These are phyloP conservation scores for Alternaria alternata DNA, from an alignment of 2,329 filamentous ascomycete genomes.

Conservation along the genomic window DNA sequence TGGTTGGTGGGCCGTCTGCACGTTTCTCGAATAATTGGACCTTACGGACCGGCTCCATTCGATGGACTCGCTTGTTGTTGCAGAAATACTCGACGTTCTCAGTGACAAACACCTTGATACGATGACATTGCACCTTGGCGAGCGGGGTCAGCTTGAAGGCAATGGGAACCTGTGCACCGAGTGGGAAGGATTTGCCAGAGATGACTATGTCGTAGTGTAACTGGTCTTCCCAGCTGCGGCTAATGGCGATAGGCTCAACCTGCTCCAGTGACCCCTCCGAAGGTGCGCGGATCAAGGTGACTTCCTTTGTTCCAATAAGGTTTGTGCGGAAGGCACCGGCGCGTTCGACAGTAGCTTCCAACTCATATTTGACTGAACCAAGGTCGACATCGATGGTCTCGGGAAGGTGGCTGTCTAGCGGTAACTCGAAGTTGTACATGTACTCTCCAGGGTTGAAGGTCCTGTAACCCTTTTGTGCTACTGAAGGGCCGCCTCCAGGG, in stretches of 20 bases:
- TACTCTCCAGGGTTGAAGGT: conserved; percentile 81
- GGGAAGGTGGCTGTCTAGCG: conserved; percentile 77
- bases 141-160: conserved; percentile 93
- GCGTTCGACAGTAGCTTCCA: conserved; percentile 85
- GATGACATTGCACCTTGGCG: conserved; percentile 91
- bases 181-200: conserved; percentile 91
- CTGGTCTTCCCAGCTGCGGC: conserved; percentile 92
- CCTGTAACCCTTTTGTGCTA: conserved; percentile 82
- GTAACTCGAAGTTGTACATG: conserved; percentile 81
- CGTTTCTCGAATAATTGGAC: conserved; percentile 88
- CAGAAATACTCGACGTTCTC: conserved; percentile 94
- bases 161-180: conserved; percentile 87
- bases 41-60: conserved; percentile 84
- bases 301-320: conserved; percentile 80
- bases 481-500: conserved; percentile 61
- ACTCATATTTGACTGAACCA: conserved; percentile 85
- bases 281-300: conserved; percentile 83
- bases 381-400: conserved; percentile 90
- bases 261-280: conserved; percentile 89
- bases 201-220: conserved; percentile 96
- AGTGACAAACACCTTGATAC: conserved; percentile 89
- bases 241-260: conserved; percentile 92
- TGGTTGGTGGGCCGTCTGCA: conserved; percentile 77
- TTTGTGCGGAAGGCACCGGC: conserved; percentile 91
- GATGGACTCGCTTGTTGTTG: conserved; percentile 81